Evolutionary conservation across 805 yeast species (phyloP), one percentile per base, ranked within the genome.

Genomic region (Isabelozyma rhagii): DNA sequence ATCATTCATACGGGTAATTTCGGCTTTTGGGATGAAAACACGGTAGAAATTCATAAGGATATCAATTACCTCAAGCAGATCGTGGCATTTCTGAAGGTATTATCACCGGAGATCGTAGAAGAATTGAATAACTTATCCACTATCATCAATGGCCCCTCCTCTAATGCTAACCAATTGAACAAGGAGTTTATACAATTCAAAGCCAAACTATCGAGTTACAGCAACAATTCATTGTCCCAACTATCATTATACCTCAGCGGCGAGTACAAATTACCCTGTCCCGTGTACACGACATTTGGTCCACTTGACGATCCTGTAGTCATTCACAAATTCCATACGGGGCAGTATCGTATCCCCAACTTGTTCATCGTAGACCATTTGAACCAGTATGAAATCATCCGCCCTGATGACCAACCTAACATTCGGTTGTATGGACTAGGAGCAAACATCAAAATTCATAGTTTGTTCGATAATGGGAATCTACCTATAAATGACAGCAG

Each of bases 251-350:
- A 61, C 50, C n/a, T 59, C 8, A 8, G 57, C 59, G 48, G 87
- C 79, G 8, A 67, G 67, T 43, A 59, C 62, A 46, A 54, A 44
- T 51, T 72, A 79, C 56, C 66, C 66, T 39, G 80, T 77, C 94
- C 96, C 0, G 89, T 88, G 0, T 88, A 87, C 68, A 82, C 92
- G 3, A 81, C 85, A n/a, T 84, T 80, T 57, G 94, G 94, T 0
- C 84, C 86, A 63, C 74, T 84, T 49, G 96, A 87, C 62, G 96
- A 87, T 62, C 82, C 89, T 1, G 60, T 77, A 3, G 88, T 88
- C 18, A 66, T 87, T 41, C 80, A 83, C 54, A 81, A 80, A 68
- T 80, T 87, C 63, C 75, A 83, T 48, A 64, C 71, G 47, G 86
- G 86, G 4, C 67, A 71, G 10, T 77, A 81, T 53, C 47, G 53